phyloP scores from a whole-genome alignment of 345 rosid genomes.

The Populus ilicifolia region DNA sequence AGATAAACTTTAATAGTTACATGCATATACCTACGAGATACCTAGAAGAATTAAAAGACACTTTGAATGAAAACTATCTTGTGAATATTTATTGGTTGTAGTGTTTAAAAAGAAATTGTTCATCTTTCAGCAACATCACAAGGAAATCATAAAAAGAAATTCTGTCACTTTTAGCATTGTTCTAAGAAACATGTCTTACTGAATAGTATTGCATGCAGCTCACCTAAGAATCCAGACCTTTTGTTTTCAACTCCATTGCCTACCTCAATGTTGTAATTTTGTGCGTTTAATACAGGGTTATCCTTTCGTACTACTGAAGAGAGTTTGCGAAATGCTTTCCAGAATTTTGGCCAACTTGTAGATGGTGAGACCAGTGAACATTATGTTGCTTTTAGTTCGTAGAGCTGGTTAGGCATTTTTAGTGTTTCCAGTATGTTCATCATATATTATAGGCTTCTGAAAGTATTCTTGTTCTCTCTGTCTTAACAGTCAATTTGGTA shows the following conservation, averaged over 20 bases:
- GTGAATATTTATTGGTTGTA: no score
- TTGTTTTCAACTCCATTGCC: not conserved
- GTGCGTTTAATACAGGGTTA: slow-evolving; percentile 44
- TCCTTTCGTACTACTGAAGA: slow-evolving; percentile 78
- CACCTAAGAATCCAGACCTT: not conserved
- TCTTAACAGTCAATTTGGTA: slow-evolving; percentile 56
- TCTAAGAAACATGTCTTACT: not conserved
- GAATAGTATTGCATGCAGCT: not conserved
- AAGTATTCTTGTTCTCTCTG: not conserved
- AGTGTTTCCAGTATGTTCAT: not conserved
- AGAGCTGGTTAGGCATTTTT: not conserved
- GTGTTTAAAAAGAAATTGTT: no score
- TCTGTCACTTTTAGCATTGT: no score
- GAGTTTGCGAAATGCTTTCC: slow-evolving; percentile 61
- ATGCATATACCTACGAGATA: no score
- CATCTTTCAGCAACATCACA: no score
- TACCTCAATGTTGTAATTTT: not conserved
- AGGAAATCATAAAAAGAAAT: no score
- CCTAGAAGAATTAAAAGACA: no score
- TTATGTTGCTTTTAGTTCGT: slow-evolving; percentile 2
- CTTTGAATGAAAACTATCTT: no score
- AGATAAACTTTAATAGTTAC: no score
- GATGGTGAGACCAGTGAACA: slow-evolving; percentile 39
- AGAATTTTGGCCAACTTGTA: slow-evolving; percentile 57
- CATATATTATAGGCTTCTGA: not conserved